Conservation (phyloP, 202 grass and related monocot species). For the Setaria viridis region DNA sequence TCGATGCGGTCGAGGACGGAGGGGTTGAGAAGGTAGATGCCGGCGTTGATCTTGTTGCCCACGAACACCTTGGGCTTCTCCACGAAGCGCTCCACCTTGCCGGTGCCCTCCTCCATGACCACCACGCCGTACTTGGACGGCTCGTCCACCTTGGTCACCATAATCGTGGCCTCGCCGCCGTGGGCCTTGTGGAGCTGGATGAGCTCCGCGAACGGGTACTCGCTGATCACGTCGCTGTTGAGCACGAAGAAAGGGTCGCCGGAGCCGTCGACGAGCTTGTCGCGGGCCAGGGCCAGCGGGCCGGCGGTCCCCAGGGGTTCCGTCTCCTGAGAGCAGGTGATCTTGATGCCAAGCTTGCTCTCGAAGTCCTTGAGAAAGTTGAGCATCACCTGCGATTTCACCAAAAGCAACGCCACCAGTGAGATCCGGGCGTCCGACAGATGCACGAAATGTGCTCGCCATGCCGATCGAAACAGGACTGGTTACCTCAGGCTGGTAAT, state of each 20-base stretch:
- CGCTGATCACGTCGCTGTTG: conserved; percentile 86
- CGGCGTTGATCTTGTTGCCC: conserved; percentile 97
- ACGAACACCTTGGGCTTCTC: conserved; percentile 93
- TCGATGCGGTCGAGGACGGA: conserved; percentile 81
- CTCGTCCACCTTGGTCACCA: conserved; percentile 95
- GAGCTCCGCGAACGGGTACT: conserved; percentile 86
- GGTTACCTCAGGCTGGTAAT: conserved; percentile 89
- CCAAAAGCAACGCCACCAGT: conserved; percentile 19
- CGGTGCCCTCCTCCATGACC: conserved; percentile 77
- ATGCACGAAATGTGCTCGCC: conserved; percentile 19
- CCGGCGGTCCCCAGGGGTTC: conserved; percentile 86
- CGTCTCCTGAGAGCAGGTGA: conserved; percentile 88
- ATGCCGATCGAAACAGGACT: neutral
- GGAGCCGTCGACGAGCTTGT: conserved; percentile 75
- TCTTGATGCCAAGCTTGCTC: conserved; percentile 83
- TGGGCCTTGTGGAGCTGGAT: conserved; percentile 85
- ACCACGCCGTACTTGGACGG: conserved; percentile 94
- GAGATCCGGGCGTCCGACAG: conserved; percentile 33
- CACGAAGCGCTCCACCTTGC: conserved; percentile 86
- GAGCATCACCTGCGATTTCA: conserved; percentile 66
- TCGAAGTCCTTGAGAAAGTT: conserved; percentile 95
- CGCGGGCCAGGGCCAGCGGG: conserved; percentile 75
- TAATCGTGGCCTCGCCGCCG: conserved; percentile 83
- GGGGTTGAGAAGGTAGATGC: conserved; percentile 91
- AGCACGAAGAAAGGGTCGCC: conserved; percentile 93